Evolutionary conservation across 495 filamentous ascomycete species (phyloP).

Genomic region (Trypethelium eluteriae): DNA sequence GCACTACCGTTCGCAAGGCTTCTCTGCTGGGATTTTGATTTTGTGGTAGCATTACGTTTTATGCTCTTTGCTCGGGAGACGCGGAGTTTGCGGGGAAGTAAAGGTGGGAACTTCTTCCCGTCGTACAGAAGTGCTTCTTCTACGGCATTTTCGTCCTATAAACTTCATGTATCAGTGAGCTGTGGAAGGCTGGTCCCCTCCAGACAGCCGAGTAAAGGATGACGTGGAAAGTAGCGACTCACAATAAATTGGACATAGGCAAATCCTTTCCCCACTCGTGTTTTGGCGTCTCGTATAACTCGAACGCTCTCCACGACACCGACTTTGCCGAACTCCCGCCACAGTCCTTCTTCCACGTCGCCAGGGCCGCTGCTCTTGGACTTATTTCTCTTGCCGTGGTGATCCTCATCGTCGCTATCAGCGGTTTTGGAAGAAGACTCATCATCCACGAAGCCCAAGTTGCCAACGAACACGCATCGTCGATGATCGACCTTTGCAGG

Average conservation of each 20-base stretch:
- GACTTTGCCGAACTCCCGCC: constrained; percentile 72
- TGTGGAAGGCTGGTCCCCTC: constrained; percentile 18
- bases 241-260: constrained; percentile 93
- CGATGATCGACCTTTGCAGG: constrained; percentile 72
- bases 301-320: constrained; percentile 88
- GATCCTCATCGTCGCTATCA: constrained; percentile 46
- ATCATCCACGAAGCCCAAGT: constrained; percentile 89
- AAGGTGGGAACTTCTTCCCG: constrained; percentile 85
- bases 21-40: background rate
- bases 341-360: constrained; percentile 92
- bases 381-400: constrained; percentile 46
- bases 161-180: background rate
- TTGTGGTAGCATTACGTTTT: constrained; percentile 50
- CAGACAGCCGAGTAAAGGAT: background rate
- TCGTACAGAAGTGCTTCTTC: constrained; percentile 80
- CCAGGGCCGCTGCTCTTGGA: constrained; percentile 61
- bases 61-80: constrained; percentile 76
- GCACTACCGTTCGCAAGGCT: constrained; percentile 35
- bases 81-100: constrained; percentile 79
- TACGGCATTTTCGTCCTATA: constrained; percentile 69
- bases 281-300: constrained; percentile 80
- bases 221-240: constrained; percentile 20
- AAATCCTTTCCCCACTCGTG: constrained; percentile 92
- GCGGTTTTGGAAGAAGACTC: constrained; percentile 52
- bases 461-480: constrained; percentile 93